These are phyloP conservation scores for Ogataea corticis DNA, from an alignment of 805 yeast genomes.

Conservation along the genomic window DNA sequence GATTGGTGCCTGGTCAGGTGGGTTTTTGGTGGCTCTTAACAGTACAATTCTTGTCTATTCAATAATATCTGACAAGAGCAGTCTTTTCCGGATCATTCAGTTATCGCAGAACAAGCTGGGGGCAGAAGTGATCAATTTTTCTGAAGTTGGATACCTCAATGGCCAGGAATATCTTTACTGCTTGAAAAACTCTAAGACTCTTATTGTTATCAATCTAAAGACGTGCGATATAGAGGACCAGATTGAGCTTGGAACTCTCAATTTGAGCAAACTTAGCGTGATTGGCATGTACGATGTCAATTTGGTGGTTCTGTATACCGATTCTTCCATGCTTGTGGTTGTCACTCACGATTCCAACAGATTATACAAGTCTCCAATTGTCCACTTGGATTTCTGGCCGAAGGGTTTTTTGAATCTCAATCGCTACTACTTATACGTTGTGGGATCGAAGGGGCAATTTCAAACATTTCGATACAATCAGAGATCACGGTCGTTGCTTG, in stretches of 20 bases:
- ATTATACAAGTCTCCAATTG: constrained; percentile 6
- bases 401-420: constrained; percentile 21
- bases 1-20: constrained; percentile 10
- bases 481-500: constrained; percentile 3
- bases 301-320: constrained; percentile 2
- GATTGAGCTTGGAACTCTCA: background rate
- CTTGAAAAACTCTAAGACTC: constrained; percentile 1
- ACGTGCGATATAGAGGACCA: constrained; percentile 8
- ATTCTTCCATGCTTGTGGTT: constrained; percentile 4
- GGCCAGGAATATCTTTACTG: constrained; percentile 9
- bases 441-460: constrained; percentile 23
- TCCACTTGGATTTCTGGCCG: constrained; percentile 27
- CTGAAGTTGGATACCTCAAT: constrained; percentile 1
- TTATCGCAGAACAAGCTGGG: constrained; percentile 5
- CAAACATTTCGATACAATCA: constrained; percentile 19
- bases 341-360: constrained; percentile 4
- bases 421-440: constrained; percentile 21
- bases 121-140: background rate
- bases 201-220: constrained; percentile 8
- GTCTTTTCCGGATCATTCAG: constrained; percentile 10
- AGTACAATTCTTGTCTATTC: constrained; percentile 10
- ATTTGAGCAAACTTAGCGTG: background rate
- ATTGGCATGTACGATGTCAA: constrained; percentile 1
- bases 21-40: constrained; percentile 12
- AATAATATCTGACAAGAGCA: background rate